Base-by-base conservation (phyloP, 352 stramenopile genomes). In the Globisporangium abappressorium region DNA sequence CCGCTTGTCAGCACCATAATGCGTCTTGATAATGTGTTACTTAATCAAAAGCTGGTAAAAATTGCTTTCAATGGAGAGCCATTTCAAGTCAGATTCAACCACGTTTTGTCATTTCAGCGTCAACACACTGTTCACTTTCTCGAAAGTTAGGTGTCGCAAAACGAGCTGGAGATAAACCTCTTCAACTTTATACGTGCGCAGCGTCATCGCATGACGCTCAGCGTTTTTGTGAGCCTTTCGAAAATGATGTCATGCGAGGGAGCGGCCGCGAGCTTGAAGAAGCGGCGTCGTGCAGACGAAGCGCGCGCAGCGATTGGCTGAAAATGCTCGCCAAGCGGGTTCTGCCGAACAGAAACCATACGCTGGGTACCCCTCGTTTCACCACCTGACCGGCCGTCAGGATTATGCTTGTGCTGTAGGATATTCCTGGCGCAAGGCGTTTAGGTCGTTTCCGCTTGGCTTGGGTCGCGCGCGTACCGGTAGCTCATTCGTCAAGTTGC, bases 171-270 rank as follows among this genome's bases (percentile, higher is more conserved):
- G 28, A 36, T 34, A 11, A 15, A 69, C 70, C 70, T 73, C 22
- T 49, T 11, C 20, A 69, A 70, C 12, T 65, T 14, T 49, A 75
- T 78, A 24, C 64, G 5, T 22, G 6, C 2, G 26, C 49, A 18
- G 70, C 70, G 66, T 75, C 70, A 75, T 71, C 62, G 49, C 57
- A 75, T 75, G 66, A 75, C 70, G 66, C 62, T 55, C 49, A 18
- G 33, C 5, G 30, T 47, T 55, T 55, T 53, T 15, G 5, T 28
- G 28, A 43, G 12, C 15, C 18, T 46, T 41, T 63, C 24, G 14
- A 28, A 22, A 65, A 72, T 75, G 70, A 75, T 70, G 70, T 75
- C 66, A 75, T 71, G 69, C 64, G 18, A 57, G 57, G 47, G 54
- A 57, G 22, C 55, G 20, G 15, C 34, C 8, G 26, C 14, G 54